phyloP scores from a whole-genome alignment of 768 basidiomycete species.

The Leccinum boreale region DNA sequence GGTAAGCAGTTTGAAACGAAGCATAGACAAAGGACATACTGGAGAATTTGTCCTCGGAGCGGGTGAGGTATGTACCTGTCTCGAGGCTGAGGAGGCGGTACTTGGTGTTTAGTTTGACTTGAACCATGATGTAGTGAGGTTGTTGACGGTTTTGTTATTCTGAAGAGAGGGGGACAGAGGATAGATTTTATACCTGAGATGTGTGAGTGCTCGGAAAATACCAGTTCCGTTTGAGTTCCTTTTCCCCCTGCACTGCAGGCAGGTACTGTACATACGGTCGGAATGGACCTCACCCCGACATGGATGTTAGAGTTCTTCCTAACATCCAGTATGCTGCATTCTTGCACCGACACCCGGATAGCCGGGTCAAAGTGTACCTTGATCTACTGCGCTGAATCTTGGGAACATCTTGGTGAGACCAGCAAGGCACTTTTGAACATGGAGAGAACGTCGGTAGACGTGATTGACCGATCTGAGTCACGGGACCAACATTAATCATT shows the following conservation, averaged over 20 bases:
- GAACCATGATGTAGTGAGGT: neutral
- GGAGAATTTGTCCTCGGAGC: neutral
- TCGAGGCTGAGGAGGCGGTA: neutral
- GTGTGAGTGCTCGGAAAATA: neutral
- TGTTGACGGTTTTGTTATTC: neutral
- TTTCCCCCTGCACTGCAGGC: neutral
- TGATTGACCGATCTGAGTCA: too few relatives aligned
- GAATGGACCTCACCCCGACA: neutral
- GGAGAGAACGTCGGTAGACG: too few relatives aligned
- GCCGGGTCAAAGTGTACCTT: neutral
- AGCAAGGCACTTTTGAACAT: too few relatives aligned
- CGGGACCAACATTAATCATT: too few relatives aligned
- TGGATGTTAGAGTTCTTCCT: neutral
- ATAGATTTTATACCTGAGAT: neutral
- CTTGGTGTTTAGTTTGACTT: neutral
- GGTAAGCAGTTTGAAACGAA: neutral
- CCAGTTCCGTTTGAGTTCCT: slow-evolving; percentile 30
- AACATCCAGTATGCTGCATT: neutral
- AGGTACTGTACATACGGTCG: neutral
- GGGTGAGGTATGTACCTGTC: neutral
- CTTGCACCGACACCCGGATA: neutral
- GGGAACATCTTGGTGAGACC: too few relatives aligned
- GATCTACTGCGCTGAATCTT: too few relatives aligned
- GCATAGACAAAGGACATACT: neutral
- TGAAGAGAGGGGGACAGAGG: neutral